phyloP scores from a whole-genome alignment of 805 yeast genomes.

The Yamadazyma phyllophila region DNA sequence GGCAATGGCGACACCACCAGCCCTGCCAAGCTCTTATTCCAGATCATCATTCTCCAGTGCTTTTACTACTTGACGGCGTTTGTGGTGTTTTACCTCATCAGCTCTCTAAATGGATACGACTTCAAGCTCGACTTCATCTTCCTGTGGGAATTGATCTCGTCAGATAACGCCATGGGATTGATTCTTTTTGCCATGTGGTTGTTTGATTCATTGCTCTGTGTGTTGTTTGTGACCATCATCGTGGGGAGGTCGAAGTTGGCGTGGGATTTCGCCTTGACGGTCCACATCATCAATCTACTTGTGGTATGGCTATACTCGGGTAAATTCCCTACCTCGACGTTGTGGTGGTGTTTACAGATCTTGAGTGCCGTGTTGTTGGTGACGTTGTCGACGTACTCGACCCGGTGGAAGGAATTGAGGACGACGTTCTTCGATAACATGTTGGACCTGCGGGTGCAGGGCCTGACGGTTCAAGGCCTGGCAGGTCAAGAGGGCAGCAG shows the following conservation, averaged over 20 bases:
- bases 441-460: slow-evolving; percentile 51
- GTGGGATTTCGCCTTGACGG: slow-evolving; percentile 94
- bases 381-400: slow-evolving; percentile 80
- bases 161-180: slow-evolving; percentile 78
- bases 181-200: slow-evolving; percentile 77
- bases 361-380: slow-evolving; percentile 68
- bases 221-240: slow-evolving; percentile 76
- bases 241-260: slow-evolving; percentile 94
- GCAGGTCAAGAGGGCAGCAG: slow-evolving; percentile 11
- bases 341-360: slow-evolving; percentile 85
- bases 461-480: neutral
- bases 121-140: slow-evolving; percentile 71
- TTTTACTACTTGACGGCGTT: slow-evolving; percentile 77
- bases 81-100: slow-evolving; percentile 60
- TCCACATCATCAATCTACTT: slow-evolving; percentile 74
- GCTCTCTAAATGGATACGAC: slow-evolving; percentile 67
- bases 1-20: slow-evolving; percentile 28
- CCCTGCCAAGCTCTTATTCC: slow-evolving; percentile 43
- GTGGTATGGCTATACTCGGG: slow-evolving; percentile 66
- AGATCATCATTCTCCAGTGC: slow-evolving; percentile 73
- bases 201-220: slow-evolving; percentile 77
- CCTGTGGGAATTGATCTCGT: slow-evolving; percentile 72
- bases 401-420: slow-evolving; percentile 88
- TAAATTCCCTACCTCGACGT: slow-evolving; percentile 63
- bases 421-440: slow-evolving; percentile 87